A percentile compares a stretch with the other conserved stretches of the same genome.
These are phyloP conservation scores for Tripidium arundinaceum DNA, from an alignment of 202 grass and related monocot genomes.

Conservation along the genomic window DNA sequence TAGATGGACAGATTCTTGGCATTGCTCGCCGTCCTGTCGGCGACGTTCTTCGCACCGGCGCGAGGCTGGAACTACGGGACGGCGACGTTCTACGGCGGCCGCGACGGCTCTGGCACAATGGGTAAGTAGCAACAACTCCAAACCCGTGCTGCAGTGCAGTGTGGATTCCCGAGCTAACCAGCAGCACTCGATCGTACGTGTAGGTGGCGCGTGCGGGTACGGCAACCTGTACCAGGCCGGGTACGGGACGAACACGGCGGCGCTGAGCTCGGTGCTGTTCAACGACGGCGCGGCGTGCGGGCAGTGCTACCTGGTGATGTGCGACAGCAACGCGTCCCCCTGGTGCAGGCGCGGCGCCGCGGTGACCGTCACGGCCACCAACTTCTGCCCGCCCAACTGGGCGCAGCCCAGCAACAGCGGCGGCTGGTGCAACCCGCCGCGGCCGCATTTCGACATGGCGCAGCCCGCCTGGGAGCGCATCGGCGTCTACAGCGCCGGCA, in stretches of 20 bases:
- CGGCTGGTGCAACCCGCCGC: conserved; percentile 84
- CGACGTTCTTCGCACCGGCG: conserved; percentile 17
- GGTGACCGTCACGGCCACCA: conserved; percentile 62
- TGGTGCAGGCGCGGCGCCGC: conserved; percentile 33
- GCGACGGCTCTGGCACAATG: conserved; percentile 41
- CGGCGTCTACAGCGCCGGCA: conserved; percentile 44
- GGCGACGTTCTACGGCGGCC: conserved; percentile 45
- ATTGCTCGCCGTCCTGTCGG: conserved; percentile 1
- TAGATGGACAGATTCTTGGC: conserved; percentile 19
- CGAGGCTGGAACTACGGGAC: conserved; percentile 21
- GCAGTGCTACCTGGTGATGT: conserved; percentile 50
- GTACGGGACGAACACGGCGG: conserved; percentile 49
- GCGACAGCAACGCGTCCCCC: conserved; percentile 17
- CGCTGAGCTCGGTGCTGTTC: conserved; percentile 56
- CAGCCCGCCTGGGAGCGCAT: conserved; percentile 70
- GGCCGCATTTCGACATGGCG: conserved; percentile 85
- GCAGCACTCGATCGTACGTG: too few relatives aligned
- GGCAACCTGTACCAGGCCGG: conserved; percentile 48
- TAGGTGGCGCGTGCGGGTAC: conserved; percentile 55
- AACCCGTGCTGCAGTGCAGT: too few relatives aligned
- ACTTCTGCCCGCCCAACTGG: conserved; percentile 77
- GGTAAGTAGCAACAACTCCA: not conserved
- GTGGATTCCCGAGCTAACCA: too few relatives aligned
- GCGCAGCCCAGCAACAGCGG: conserved; percentile 48
- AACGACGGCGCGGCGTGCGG: conserved; percentile 57